Conservation (phyloP, 345 rosid species). For the Hypericum androsaemum region DNA sequence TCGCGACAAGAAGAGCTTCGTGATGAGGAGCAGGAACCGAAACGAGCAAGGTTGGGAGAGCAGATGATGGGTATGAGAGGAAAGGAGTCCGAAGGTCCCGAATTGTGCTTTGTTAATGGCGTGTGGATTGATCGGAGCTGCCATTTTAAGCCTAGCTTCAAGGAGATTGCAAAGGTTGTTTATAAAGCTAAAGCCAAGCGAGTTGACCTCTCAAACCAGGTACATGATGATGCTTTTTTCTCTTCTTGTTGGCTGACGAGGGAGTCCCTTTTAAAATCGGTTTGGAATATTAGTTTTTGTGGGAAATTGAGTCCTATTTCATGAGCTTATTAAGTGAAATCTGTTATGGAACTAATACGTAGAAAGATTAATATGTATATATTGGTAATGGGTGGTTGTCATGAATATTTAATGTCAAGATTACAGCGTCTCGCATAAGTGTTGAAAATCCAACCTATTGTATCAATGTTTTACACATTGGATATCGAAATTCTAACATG, state of each 20-base stretch:
- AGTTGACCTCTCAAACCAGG: slow-evolving; percentile 7
- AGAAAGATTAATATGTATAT: too few relatives aligned
- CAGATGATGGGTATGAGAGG: too few relatives aligned
- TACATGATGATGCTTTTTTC: slow-evolving; percentile 15
- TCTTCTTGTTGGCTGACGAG: too few relatives aligned
- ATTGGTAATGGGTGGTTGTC: too few relatives aligned
- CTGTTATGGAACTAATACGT: not conserved
- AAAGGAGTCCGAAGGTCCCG: not conserved
- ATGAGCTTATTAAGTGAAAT: not conserved
- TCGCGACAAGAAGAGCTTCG: too few relatives aligned
- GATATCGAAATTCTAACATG: too few relatives aligned
- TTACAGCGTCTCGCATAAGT: too few relatives aligned
- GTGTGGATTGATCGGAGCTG: slow-evolving; percentile 1
- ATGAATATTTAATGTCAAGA: too few relatives aligned
- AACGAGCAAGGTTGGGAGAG: too few relatives aligned
- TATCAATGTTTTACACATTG: too few relatives aligned
- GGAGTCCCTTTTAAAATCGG: not conserved
- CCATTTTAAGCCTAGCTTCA: slow-evolving; percentile 8
- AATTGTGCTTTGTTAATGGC: not conserved
- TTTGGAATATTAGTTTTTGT: not conserved
- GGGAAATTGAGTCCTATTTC: not conserved
- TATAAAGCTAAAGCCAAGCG: slow-evolving; percentile 3
- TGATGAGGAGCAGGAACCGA: too few relatives aligned
- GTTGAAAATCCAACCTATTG: too few relatives aligned
- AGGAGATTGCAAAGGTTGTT: not conserved